Percentiles rank a stretch among this genome's conserved stretches.
Conservation (phyloP, 2,329 filamentous ascomycete genomes). For the Nemania serpens region DNA sequence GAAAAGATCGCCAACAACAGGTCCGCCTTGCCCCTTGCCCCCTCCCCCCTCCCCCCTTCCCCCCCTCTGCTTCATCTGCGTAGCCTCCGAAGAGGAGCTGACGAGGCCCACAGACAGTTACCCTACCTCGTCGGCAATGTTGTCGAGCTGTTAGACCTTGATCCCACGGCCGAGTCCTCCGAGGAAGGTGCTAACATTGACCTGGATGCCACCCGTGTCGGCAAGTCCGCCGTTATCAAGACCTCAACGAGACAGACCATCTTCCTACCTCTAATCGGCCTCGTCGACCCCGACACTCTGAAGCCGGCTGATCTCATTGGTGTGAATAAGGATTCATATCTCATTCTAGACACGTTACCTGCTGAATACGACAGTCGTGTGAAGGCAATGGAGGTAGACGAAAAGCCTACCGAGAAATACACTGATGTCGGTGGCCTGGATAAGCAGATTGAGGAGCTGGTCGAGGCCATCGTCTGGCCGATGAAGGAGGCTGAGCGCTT, state of each 20-base stretch:
- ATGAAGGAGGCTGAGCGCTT: conserved; percentile 99
- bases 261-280: conserved; percentile 93
- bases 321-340: conserved; percentile 98
- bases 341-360: conserved; percentile 93
- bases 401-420: conserved; percentile 99
- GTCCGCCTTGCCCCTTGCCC: conserved; percentile 58
- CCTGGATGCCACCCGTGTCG: conserved; percentile 91
- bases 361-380: conserved; percentile 98
- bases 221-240: conserved; percentile 99
- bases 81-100: conserved; percentile 7
- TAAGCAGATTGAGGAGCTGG: conserved; percentile 98
- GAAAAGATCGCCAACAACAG: conserved; percentile 99
- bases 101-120: conserved; percentile 72
- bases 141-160: conserved; percentile 93
- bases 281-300: conserved; percentile 92
- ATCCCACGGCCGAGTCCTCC: conserved; percentile 92
- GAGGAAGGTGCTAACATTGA: conserved; percentile 99
- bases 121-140: conserved; percentile 98
- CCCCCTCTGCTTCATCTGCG: not conserved
- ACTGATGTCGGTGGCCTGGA: conserved; percentile 95
- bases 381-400: conserved; percentile 99
- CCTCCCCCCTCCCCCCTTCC: too few relatives aligned
- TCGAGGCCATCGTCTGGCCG: conserved; percentile 98
- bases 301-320: conserved; percentile 97
- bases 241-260: conserved; percentile 98